A percentile compares a stretch with the other conserved stretches of the same genome.
phyloP scores from a whole-genome alignment of 2,329 filamentous ascomycete species.

The Lecanoromycetidae sp. region DNA sequence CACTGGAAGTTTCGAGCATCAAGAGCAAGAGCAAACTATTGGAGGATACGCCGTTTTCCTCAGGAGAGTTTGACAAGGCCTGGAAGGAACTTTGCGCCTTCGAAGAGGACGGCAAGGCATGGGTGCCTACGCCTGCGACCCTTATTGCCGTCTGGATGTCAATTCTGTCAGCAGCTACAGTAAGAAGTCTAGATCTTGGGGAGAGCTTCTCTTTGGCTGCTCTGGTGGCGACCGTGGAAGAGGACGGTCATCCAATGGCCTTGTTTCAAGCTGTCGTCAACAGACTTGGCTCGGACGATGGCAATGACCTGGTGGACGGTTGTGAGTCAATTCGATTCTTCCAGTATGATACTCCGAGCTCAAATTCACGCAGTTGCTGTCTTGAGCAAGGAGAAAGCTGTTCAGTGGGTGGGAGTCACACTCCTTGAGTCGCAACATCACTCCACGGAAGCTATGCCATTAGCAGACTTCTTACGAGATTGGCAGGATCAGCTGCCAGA shows the following conservation, averaged over 20 bases:
- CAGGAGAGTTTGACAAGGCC: constrained; percentile 16
- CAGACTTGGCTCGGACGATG: constrained; percentile 8
- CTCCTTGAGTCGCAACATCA: constrained; percentile 10
- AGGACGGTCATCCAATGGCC: constrained; percentile 16
- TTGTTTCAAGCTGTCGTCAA: constrained; percentile 16
- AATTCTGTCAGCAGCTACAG: constrained; percentile 10
- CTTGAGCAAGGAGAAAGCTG: constrained; percentile 3
- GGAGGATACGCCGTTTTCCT: constrained; percentile 15
- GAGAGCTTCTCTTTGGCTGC: constrained; percentile 7
- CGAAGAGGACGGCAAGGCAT: constrained; percentile 14
- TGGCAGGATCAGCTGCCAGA: constrained; percentile 20
- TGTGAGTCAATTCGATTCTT: neutral
- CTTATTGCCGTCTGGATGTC: constrained; percentile 17
- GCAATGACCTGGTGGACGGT: neutral
- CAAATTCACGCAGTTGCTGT: neutral
- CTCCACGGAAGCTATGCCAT: neutral
- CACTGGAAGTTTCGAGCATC: neutral
- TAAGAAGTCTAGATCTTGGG: constrained; percentile 15
- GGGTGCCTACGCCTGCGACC: constrained; percentile 8
- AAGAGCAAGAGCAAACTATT: constrained; percentile 7
- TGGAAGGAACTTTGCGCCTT: constrained; percentile 20
- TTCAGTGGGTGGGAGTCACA: constrained; percentile 16
- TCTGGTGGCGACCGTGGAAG: constrained; percentile 13
- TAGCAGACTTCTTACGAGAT: constrained; percentile 8
- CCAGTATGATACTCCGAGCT: neutral